Evolutionary conservation across 306 rosid genomes (phyloP), one percentile per base, ranked within the genome.

Genomic region (Trichosanthes cucumerina): DNA sequence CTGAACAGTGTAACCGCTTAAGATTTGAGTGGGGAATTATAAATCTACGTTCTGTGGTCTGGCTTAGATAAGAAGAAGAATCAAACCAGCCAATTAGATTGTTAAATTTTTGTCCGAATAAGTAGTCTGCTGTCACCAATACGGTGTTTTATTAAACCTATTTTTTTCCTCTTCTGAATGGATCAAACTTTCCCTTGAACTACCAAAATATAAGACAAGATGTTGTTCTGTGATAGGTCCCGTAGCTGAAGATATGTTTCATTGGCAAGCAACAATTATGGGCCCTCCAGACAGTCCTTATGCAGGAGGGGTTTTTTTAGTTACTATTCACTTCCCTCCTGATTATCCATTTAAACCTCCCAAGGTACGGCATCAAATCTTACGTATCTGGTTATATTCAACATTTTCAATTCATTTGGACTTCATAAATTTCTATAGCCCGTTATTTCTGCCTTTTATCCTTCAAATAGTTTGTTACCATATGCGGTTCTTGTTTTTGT

Each of bases 261-360:
- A 90, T 77, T 92, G 96, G 97, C 97, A 92, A 86, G 97, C 96
- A 62, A 92, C 97, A 3, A 90, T 90, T 66, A 92, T 92, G 91
- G 96, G 97, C 13, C 96, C 97, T 70, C 88, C 92, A 21, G 97
- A 89, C 81, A 92, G 97, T 85, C 97, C 93, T 52, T 90, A 92
- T 81, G 90, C 95, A 6, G 97, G 93, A 39, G 95, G 93, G 26
- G 93, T 92, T 66, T 92, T 92, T 85, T 85, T 90, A 70, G 90
- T 88, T 73, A 90, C 93, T 56, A 90, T 92, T 85, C 97, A 92
- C 82, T 92, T 92, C 83, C 97, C 97, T 85, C 96, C 96, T 15
- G 93, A 92, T 79, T 90, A 92, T 86, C 96, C 96, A 68, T 90
- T 92, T 86, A 92, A 92, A 73, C 97, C 96, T 47, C 96, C 93